Conservation (phyloP, 192 early-diverging fungal species). For the Backusella tarrabulga region DNA sequence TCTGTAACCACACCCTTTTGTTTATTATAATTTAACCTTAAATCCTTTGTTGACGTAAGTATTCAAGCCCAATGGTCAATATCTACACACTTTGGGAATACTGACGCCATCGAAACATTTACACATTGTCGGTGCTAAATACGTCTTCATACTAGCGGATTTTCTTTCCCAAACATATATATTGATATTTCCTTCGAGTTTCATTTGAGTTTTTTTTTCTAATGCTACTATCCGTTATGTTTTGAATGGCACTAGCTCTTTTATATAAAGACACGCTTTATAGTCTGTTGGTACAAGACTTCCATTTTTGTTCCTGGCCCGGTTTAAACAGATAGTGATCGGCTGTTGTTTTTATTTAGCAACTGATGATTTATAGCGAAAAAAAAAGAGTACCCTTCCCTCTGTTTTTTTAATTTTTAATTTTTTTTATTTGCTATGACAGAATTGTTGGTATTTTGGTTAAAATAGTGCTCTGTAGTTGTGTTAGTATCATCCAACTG, state of each 20-base stretch:
- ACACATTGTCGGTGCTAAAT: background rate
- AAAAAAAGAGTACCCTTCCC: background rate
- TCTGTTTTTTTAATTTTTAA: too few species aligned
- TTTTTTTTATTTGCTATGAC: background rate
- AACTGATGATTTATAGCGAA: background rate
- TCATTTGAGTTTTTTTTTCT: conserved; percentile 40
- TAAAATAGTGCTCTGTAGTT: background rate
- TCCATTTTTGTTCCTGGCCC: conserved; percentile 87
- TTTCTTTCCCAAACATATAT: background rate
- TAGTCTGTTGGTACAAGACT: conserved; percentile 30
- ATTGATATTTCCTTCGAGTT: background rate
- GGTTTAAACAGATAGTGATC: conserved; percentile 94
- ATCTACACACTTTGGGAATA: conserved; percentile 86
- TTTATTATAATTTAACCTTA: background rate
- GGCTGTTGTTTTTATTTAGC: conserved; percentile 72
- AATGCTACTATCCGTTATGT: conserved; percentile 97
- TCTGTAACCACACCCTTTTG: background rate
- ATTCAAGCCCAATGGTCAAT: conserved; percentile 50
- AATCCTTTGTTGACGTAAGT: background rate
- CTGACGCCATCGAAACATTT: conserved; percentile 83
- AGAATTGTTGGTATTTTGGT: background rate
- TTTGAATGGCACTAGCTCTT: conserved; percentile 93
- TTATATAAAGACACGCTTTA: conserved; percentile 65
- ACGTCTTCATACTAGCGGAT: background rate
- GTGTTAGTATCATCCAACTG: conserved; percentile 87